phyloP scores from a whole-genome alignment of 2,329 filamentous ascomycete genomes.

The Colletotrichum cereale region DNA sequence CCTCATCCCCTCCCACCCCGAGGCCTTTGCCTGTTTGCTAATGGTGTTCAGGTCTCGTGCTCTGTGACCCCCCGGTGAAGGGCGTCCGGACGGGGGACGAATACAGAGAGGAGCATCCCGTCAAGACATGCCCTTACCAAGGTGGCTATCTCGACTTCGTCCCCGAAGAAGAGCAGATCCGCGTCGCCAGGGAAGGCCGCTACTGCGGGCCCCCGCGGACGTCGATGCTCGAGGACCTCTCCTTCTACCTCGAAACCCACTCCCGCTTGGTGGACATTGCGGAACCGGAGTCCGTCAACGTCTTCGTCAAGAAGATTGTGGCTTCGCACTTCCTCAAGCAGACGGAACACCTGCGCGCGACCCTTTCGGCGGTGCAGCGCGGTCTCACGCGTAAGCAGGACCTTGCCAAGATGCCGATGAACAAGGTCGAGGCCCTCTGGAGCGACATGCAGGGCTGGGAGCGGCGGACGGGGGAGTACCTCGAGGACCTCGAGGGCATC shows the following conservation, averaged over 20 bases:
- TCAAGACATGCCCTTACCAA: slow-evolving; percentile 42
- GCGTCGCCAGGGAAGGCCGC: slow-evolving; percentile 12
- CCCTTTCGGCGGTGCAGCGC: slow-evolving; percentile 43
- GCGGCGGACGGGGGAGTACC: slow-evolving; percentile 45
- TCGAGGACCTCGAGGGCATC: slow-evolving; percentile 44
- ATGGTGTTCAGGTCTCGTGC: slow-evolving; percentile 38
- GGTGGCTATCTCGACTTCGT: slow-evolving; percentile 46
- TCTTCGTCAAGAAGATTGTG: slow-evolving; percentile 45
- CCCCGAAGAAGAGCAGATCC: slow-evolving; percentile 41
- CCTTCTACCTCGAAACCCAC: slow-evolving; percentile 44
- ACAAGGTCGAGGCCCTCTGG: slow-evolving; percentile 45
- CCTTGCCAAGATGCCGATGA: slow-evolving; percentile 41
- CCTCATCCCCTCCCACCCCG: neutral
- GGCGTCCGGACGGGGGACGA: slow-evolving; percentile 41
- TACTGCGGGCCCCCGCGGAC: slow-evolving; percentile 42
- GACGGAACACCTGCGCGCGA: slow-evolving; percentile 43
- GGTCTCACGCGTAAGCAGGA: slow-evolving; percentile 45
- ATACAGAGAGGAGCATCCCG: slow-evolving; percentile 36
- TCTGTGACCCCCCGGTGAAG: slow-evolving; percentile 44
- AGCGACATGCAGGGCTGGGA: slow-evolving; percentile 46
- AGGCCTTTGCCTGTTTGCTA: neutral
- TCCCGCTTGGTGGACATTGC: slow-evolving; percentile 29
- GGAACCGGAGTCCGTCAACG: slow-evolving; percentile 34
- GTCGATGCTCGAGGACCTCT: slow-evolving; percentile 44
- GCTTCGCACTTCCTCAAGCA: slow-evolving; percentile 45